Evolutionary conservation across 1,139 yeast species (phyloP).

Genomic region (Diutina neorugosa): DNA sequence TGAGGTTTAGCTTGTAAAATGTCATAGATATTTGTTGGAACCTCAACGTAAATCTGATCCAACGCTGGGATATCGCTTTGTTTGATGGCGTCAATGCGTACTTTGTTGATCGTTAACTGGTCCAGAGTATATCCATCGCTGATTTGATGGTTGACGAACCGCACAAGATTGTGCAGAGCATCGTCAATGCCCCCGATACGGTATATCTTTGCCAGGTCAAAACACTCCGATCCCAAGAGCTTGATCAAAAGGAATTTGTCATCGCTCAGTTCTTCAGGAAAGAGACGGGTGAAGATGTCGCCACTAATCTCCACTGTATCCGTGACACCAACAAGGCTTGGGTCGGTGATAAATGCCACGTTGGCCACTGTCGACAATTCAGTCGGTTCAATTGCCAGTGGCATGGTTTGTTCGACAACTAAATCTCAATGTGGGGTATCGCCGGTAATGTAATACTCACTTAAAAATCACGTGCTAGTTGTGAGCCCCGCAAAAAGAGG

Average conservation of each 20-base stretch:
- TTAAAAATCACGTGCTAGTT: background rate
- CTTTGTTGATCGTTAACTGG: constrained; percentile 20
- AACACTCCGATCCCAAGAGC: constrained; percentile 34
- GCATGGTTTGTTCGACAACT: constrained; percentile 8
- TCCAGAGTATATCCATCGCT: background rate
- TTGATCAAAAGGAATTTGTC: constrained; percentile 20
- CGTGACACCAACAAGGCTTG: constrained; percentile 11
- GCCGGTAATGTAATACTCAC: background rate
- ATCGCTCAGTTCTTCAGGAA: constrained; percentile 13
- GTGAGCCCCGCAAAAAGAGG: background rate
- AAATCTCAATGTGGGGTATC: constrained; percentile 4
- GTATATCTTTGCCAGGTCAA: constrained; percentile 22
- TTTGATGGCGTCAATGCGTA: constrained; percentile 22
- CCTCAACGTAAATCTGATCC: constrained; percentile 23
- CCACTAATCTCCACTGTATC: constrained; percentile 24
- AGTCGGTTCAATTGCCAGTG: constrained; percentile 8
- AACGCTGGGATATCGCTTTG: constrained; percentile 18
- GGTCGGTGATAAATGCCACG: constrained; percentile 22
- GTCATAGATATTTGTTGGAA: constrained; percentile 33
- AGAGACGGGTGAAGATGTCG: constrained; percentile 22
- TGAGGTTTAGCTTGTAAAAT: constrained; percentile 19
- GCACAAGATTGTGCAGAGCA: constrained; percentile 19
- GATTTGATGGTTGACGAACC: constrained; percentile 15
- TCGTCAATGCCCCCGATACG: constrained; percentile 22
- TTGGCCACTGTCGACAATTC: constrained; percentile 16